Conservation (phyloP, 441 rosid genomes). For the Jatropha multifida region DNA sequence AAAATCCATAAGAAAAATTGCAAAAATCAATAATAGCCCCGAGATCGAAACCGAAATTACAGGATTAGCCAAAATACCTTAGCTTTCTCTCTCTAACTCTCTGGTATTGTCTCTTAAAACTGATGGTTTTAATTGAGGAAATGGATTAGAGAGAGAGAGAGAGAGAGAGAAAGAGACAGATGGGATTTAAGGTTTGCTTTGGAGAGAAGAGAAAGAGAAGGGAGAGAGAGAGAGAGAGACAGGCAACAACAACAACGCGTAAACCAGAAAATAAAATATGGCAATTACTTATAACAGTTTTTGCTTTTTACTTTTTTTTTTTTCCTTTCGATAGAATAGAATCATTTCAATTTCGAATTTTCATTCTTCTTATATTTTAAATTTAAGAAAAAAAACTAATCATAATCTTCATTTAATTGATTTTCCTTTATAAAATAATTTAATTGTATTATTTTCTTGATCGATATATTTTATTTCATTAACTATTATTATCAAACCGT, state of each 20-base stretch:
- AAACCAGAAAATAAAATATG: background rate
- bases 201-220: background rate
- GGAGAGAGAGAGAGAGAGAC: background rate
- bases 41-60: conserved; percentile 18
- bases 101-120: conserved; percentile 5
- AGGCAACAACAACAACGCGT: background rate
- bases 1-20: background rate
- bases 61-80: conserved; percentile 10
- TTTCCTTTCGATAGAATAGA: background rate
- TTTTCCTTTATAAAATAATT: too few species aligned
- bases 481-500: too few species aligned
- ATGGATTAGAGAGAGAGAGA: background rate
- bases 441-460: too few species aligned
- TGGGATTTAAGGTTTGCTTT: background rate
- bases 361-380: background rate
- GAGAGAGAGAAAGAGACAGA: background rate
- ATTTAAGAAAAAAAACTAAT: too few species aligned
- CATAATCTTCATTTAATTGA: too few species aligned
- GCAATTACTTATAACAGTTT: background rate
- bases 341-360: background rate
- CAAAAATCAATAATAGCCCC: conserved; percentile 10
- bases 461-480: too few species aligned
- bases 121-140: background rate
- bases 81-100: conserved; percentile 4
- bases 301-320: background rate